Percentiles rank a stretch among this genome's conserved stretches.
Conservation (phyloP, 2,329 filamentous ascomycete species). For the Monilinia fructicola region DNA sequence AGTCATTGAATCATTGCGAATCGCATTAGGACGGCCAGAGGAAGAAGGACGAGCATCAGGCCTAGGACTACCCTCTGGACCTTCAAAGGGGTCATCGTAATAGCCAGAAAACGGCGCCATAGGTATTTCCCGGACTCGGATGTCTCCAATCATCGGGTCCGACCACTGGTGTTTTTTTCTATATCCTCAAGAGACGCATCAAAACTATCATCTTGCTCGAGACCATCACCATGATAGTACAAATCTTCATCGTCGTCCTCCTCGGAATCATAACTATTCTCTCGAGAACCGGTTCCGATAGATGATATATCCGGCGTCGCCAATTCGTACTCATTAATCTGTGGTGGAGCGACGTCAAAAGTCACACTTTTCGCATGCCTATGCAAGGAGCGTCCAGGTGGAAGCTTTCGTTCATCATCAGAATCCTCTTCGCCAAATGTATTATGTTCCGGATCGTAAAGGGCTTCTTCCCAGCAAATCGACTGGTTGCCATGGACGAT, state of each 20-base stretch:
- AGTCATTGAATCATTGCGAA: slow-evolving; percentile 68
- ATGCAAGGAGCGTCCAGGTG: slow-evolving; percentile 67
- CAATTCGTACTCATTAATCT: slow-evolving; percentile 98
- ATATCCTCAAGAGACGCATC: slow-evolving; percentile 94
- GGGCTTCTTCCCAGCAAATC: slow-evolving; percentile 59
- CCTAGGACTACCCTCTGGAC: slow-evolving; percentile 63
- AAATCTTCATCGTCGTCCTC: slow-evolving; percentile 71
- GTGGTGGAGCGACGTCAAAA: slow-evolving; percentile 88
- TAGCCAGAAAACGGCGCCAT: slow-evolving; percentile 33
- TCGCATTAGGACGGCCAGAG: slow-evolving; percentile 52
- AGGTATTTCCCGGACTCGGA: slow-evolving; percentile 51
- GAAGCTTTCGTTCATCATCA: slow-evolving; percentile 57
- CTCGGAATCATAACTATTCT: slow-evolving; percentile 88
- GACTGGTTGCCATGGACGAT: slow-evolving; percentile 74
- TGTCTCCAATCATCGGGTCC: slow-evolving; percentile 94
- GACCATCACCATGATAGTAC: slow-evolving; percentile 53
- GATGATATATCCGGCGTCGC: slow-evolving; percentile 95
- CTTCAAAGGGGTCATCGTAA: slow-evolving; percentile 65
- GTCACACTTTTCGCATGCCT: slow-evolving; percentile 96
- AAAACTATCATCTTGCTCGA: slow-evolving; percentile 76
- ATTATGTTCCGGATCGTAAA: slow-evolving; percentile 67
- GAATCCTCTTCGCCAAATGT: slow-evolving; percentile 68
- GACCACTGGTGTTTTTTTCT: slow-evolving; percentile 97
- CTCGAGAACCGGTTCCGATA: slow-evolving; percentile 81
- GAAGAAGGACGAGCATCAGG: slow-evolving; percentile 49